phyloP scores from a whole-genome alignment of 2,329 filamentous ascomycete species.

The Polytolypa hystricis region DNA sequence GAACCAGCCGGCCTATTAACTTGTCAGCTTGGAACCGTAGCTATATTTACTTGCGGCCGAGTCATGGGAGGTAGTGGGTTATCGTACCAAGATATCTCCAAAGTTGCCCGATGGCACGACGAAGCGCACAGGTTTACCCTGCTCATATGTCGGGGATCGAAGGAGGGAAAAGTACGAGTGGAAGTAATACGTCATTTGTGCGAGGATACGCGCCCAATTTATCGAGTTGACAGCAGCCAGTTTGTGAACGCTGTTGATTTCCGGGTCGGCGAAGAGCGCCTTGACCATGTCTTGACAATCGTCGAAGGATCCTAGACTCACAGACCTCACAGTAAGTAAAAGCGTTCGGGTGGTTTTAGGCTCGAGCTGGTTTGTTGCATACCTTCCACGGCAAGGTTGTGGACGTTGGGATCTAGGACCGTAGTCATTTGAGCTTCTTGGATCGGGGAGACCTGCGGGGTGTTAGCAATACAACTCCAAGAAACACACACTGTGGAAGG shows the following conservation, averaged over 20 bases:
- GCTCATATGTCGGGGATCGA: constrained; percentile 46
- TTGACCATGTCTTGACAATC: constrained; percentile 66
- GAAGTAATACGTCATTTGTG: constrained; percentile 97
- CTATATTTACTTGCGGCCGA: background rate
- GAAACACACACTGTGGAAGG: background rate
- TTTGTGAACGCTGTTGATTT: constrained; percentile 70
- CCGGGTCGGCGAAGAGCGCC: constrained; percentile 73
- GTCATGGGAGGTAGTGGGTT: constrained; percentile 31
- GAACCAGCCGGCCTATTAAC: constrained; percentile 61
- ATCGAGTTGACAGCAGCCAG: constrained; percentile 94
- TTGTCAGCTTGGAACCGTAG: constrained; percentile 3
- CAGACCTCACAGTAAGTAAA: background rate
- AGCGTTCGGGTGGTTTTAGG: no score
- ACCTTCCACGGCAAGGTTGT: constrained; percentile 74
- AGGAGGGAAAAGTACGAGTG: constrained; percentile 79
- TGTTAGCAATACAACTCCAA: no score
- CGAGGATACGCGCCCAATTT: constrained; percentile 89
- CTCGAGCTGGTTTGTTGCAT: background rate
- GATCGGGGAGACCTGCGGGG: constrained; percentile 57
- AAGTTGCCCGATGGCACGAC: constrained; percentile 96
- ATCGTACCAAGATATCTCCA: constrained; percentile 61
- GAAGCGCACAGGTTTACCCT: constrained; percentile 55
- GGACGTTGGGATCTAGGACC: constrained; percentile 77
- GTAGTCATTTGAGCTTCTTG: constrained; percentile 98
- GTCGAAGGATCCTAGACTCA: background rate